Evolutionary conservation across 371 early-diverging fungal species (phyloP), one percentile per base, ranked within the genome.

Genomic region (Sporodiniella umbellata): DNA sequence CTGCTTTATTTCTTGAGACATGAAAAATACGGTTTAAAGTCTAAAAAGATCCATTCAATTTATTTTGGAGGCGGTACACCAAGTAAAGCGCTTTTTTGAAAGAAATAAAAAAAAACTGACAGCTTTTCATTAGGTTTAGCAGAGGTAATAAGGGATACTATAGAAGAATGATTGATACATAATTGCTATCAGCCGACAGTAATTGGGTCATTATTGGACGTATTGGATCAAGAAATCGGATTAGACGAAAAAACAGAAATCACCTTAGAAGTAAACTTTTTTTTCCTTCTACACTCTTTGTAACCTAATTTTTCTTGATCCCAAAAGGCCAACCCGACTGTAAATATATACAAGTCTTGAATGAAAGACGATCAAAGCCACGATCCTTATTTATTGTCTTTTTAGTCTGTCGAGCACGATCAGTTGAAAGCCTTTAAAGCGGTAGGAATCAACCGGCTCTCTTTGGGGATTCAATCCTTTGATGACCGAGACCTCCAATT

Each of bases 391-490:
- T 33, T 48, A 14, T 23, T 17, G 26, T 7, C 31, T 49, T 22
- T 30, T 47, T 47, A 83, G 80, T 82, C 83, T 0, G 55, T 81
- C 6, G 80, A 83, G 37, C 44, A 61, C 5, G 48, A 47, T 1
- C 63, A 63, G 26, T 48, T 91, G 2, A 45, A 50, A 35, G 53
- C 33, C 0, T 85, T 87, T 43, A 71, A 64, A 22, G 48, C 51
- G 3, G 79, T 84, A 1, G 95, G 95, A 0, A 64, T 94, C 59
- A 93, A 85, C 48, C 79, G 95, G 25, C 62, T 90, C 8, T 91
- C 92, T 1, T 56, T 94, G 4, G 94, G 94, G 2, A 74, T 92
- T n/a, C 90, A 90, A 53, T 75, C 93, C 8, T 80, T 92, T 26
- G 56, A 84, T 33, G 74, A 78, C 28, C 31, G 33, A 4, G 78